Conservation (phyloP, 257 asterid genomes). For the Cruciata laevipes region DNA sequence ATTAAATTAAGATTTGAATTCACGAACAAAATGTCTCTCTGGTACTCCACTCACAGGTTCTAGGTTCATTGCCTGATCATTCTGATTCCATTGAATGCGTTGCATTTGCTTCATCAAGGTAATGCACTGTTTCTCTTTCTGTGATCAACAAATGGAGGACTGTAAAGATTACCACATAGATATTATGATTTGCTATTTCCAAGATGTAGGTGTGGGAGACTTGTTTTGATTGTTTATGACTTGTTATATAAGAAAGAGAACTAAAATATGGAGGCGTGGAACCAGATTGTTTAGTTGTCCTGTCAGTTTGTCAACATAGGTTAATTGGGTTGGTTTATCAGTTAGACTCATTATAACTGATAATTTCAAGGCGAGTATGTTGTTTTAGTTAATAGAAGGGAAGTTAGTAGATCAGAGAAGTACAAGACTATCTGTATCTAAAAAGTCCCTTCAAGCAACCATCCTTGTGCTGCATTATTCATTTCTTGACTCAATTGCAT, state of each 20-base stretch:
- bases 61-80: conserved; percentile 62
- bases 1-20: neutral
- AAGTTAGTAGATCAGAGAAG: neutral
- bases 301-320: neutral
- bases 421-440: neutral
- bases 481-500: neutral
- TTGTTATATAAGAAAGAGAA: neutral
- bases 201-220: neutral
- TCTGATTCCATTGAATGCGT: conserved; percentile 83
- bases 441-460: neutral
- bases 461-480: neutral
- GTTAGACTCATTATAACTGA: neutral
- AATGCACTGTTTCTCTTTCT: neutral
- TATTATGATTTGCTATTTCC: neutral
- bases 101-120: conserved; percentile 72
- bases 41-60: conserved; percentile 45
- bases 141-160: neutral
- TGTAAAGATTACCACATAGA: neutral
- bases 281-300: neutral
- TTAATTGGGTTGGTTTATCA: neutral
- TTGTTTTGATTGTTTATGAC: neutral
- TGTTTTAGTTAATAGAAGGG: neutral
- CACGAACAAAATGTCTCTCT: neutral
- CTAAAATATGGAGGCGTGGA: neutral
- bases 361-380: neutral